Evolutionary conservation across 805 yeast species (phyloP), one percentile per base, ranked within the genome.

Genomic region (Wickerhamiella hasegawae): DNA sequence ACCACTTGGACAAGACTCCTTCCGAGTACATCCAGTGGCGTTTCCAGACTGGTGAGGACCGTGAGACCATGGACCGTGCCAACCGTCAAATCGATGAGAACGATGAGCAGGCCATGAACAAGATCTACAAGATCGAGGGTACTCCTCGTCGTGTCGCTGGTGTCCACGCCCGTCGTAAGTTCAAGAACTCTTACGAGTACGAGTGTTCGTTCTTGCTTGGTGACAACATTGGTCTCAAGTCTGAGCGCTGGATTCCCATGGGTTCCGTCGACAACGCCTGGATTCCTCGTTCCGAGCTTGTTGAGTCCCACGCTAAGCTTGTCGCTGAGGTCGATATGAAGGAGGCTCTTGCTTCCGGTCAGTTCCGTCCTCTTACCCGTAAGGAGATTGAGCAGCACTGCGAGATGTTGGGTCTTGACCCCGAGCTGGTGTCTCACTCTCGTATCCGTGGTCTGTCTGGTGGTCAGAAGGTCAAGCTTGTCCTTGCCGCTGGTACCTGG

Each of bases 1-100:
- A 80, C 62, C 98, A 90, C 65, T 75, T 87, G 65, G 99, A 90
- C 76, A 82, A 80, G 76, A 90, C 99, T 60, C 98, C 98, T 62
- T 84, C 96, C 58, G 98, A 90, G 74, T 90, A 90, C 73, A 90
- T 90, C 57, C 98, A 90, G 73, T 90, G 98, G 98, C 90, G 98
- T 79, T 90, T 87, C 96, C 98, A 90, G 74, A 90, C 98, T 62
- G 98, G 98, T 85, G 98, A 90, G 74, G 98, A 90, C 69, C 84
- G 98, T 73, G 98, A 90, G 75, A 90, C 98, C 69, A 90, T 90
- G 98, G 98, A 90, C 75, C 82, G 97, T 73, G 98, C 97, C 63
- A 83, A 92, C 66, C 83, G 98, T 75, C 87, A 78, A 65, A 84
- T 90, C 65, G 84, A 80, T 62, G 98, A 90, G 72, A 68, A 72